Evolutionary conservation across 495 filamentous ascomycete genomes (phyloP).

Genomic region (Lepraria neglecta): DNA sequence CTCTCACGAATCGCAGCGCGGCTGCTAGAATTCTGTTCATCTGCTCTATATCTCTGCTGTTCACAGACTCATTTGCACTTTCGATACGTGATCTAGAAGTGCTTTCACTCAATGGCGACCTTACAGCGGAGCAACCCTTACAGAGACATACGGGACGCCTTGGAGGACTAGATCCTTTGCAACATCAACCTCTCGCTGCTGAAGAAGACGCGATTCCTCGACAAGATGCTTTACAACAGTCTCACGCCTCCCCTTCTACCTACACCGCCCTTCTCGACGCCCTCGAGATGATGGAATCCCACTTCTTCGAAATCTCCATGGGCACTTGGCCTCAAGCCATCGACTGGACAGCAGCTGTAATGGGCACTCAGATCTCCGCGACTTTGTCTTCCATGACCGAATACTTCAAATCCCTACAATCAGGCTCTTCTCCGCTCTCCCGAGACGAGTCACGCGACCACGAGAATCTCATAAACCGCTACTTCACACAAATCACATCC

Average conservation of each 20-base stretch:
- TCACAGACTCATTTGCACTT: neutral
- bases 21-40: neutral
- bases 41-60: neutral
- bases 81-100: too few species aligned
- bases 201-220: neutral
- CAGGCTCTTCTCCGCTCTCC: slow-evolving; percentile 25
- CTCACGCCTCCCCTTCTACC: slow-evolving; percentile 13
- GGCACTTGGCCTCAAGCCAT: slow-evolving; percentile 83
- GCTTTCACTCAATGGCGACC: neutral
- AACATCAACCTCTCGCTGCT: neutral
- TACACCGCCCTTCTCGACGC: slow-evolving; percentile 47
- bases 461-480: slow-evolving; percentile 74
- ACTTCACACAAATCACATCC: slow-evolving; percentile 65
- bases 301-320: slow-evolving; percentile 68
- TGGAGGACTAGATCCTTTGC: neutral
- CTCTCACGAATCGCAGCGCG: neutral
- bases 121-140: neutral
- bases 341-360: slow-evolving; percentile 90
- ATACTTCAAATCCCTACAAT: slow-evolving; percentile 28
- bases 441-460: slow-evolving; percentile 40
- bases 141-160: neutral
- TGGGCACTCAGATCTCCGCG: slow-evolving; percentile 72
- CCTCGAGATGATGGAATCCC: slow-evolving; percentile 66
- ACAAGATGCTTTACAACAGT: neutral
- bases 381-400: slow-evolving; percentile 58